A percentile compares a stretch with the other conserved stretches of the same genome.
Evolutionary conservation across 2,329 filamentous ascomycete species (phyloP).

Genomic region (Penicillium sumatraense): DNA sequence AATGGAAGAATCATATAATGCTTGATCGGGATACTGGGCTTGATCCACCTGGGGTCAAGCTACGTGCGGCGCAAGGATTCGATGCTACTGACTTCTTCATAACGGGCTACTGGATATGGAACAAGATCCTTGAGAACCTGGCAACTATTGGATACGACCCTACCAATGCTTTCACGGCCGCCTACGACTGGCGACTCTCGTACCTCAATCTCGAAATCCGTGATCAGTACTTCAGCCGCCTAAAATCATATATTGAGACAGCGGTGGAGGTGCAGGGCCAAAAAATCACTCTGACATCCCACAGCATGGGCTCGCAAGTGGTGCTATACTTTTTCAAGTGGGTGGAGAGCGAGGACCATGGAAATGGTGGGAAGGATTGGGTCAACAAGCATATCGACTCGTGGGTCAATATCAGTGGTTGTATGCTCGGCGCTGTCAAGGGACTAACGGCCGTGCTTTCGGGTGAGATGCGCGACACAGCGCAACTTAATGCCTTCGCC

Average conservation of each 20-base stretch:
- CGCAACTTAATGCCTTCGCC: constrained; percentile 92
- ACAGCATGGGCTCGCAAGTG: constrained; percentile 98
- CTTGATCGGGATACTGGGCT: constrained; percentile 88
- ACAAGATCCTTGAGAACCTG: constrained; percentile 95
- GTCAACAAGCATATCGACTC: constrained; percentile 87
- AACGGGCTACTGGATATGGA: constrained; percentile 96
- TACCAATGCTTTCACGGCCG: constrained; percentile 68
- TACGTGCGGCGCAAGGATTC: constrained; percentile 93
- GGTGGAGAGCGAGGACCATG: constrained; percentile 78
- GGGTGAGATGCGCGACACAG: constrained; percentile 98
- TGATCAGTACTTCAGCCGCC: constrained; percentile 89
- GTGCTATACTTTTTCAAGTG: constrained; percentile 79
- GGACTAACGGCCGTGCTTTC: constrained; percentile 88
- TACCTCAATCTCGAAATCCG: constrained; percentile 87
- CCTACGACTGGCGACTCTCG: constrained; percentile 90
- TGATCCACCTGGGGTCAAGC: constrained; percentile 86
- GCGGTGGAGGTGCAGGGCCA: constrained; percentile 72
- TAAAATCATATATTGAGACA: constrained; percentile 89
- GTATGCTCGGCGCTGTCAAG: constrained; percentile 95
- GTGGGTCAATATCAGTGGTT: constrained; percentile 98
- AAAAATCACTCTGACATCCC: constrained; percentile 85
- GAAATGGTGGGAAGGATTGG: constrained; percentile 82
- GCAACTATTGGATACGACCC: constrained; percentile 96
- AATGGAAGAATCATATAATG: constrained; percentile 97
- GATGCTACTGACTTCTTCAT: constrained; percentile 91